Conservation (phyloP, 139 green algal genomes). For the Auxenochlorella protothecoides region DNA sequence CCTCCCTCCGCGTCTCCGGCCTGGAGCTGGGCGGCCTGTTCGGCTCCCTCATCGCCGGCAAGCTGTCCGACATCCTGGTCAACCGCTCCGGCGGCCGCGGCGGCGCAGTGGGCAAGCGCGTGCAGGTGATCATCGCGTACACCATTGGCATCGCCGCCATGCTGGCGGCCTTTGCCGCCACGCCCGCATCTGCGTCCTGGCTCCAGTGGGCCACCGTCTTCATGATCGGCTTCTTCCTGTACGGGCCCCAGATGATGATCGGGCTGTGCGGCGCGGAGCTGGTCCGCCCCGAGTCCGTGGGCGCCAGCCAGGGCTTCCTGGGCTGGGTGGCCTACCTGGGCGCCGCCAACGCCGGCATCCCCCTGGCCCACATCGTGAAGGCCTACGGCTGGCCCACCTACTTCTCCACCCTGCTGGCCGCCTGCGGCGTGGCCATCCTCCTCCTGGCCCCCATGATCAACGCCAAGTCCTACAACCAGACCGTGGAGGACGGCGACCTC, state of each 20-base stretch:
- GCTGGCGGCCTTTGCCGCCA: constrained; percentile 59
- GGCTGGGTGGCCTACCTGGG: constrained; percentile 69
- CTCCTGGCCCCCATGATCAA: constrained; percentile 87
- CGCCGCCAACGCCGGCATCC: constrained; percentile 78
- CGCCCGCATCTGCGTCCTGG: constrained; percentile 44
- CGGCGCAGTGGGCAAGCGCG: constrained; percentile 81
- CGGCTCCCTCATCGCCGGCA: constrained; percentile 78
- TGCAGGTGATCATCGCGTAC: constrained; percentile 91
- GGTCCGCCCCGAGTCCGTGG: constrained; percentile 75
- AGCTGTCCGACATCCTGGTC: constrained; percentile 66
- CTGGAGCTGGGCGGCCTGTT: constrained; percentile 92
- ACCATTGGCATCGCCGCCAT: constrained; percentile 67
- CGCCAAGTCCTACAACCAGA: constrained; percentile 74
- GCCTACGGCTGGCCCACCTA: constrained; percentile 81
- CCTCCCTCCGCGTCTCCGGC: constrained; percentile 75
- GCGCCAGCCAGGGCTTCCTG: constrained; percentile 88
- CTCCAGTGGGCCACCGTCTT: constrained; percentile 85
- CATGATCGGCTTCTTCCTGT: constrained; percentile 94
- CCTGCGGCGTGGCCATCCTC: constrained; percentile 65
- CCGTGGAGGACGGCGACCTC: background rate
- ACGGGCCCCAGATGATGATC: constrained; percentile 91
- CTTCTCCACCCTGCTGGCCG: constrained; percentile 74
- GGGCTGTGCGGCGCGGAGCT: constrained; percentile 92
- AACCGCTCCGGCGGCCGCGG: constrained; percentile 18
- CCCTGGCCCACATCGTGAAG: constrained; percentile 90